Evolutionary conservation across 768 basidiomycete species (phyloP), one percentile per base, ranked within the genome.

Genomic region (Bullera alba): DNA sequence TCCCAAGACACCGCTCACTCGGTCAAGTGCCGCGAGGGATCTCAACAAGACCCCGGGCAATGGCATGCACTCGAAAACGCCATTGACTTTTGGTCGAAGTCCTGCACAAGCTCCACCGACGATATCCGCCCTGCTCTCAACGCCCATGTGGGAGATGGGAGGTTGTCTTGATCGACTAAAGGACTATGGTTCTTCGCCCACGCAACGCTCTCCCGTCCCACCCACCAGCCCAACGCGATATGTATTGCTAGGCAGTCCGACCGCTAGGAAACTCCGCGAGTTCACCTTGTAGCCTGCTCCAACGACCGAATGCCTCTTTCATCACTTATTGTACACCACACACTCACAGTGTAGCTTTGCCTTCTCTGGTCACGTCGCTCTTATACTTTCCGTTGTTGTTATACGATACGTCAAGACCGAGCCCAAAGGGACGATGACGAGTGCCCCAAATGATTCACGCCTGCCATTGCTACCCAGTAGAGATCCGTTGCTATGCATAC

Each of bases 1-100:
- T 8, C 65, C 65, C n/a, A 67, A 67, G 30, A 67, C 65, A 2
- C 65, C 65, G 14, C 48, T 67, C 15, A 47, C 60, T n/a, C 42
- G 65, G 25, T 67, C 63, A n/a, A 43, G 42, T 28, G 42, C 42
- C 5, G 52, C 51, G 4, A 46, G 50, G 16, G 57, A 54, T 12
- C 51, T 47, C 1, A 51, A 52, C 23, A 54, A 54, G 34, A 58
- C 57, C 17, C 57, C 57, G 3, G n/a, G 53, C 19, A 53, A 46
- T 25, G 46, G 47, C 4, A 39, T 42, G 27, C 21, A 42, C 7
- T 27, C 51, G 2, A 57, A 53, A 43, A 57, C 56, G 19, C 56
- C 56, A 4, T 43, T 57, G 47, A 49, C 50, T 39, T 53, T 49
- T 30, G 56, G 56, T 19, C 42, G 55, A 2, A 52, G 50, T 39